Evolutionary conservation across 2,329 filamentous ascomycete genomes (phyloP).

Genomic region (Ophiosphaerella herpotricha): DNA sequence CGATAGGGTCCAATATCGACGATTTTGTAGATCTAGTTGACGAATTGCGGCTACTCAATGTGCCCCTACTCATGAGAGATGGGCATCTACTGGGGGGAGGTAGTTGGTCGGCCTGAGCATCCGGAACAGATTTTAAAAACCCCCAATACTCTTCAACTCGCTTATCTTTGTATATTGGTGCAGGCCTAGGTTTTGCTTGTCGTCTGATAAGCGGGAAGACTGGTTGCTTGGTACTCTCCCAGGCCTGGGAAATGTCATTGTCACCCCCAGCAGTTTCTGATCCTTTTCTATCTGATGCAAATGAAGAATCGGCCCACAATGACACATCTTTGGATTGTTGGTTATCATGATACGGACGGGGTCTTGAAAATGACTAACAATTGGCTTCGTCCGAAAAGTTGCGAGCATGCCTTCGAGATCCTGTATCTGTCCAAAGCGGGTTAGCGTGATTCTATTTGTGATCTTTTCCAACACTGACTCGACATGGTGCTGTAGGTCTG

Average conservation of each 20-base stretch:
- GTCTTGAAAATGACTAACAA: too few species aligned
- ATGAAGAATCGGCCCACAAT: neutral
- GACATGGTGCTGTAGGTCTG: too few species aligned
- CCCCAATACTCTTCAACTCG: slow-evolving; percentile 4
- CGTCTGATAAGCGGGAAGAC: neutral
- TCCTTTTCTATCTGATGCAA: neutral
- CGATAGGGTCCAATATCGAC: slow-evolving; percentile 59
- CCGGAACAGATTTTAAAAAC: slow-evolving; percentile 5
- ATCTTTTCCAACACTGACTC: too few species aligned
- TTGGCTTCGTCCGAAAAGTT: too few species aligned
- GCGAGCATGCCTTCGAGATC: too few species aligned
- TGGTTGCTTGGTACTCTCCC: neutral
- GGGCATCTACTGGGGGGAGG: slow-evolving; percentile 15
- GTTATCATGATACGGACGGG: too few species aligned
- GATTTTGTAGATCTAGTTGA: slow-evolving; percentile 26
- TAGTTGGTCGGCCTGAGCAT: slow-evolving; percentile 3
- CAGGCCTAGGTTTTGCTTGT: neutral
- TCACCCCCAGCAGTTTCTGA: neutral
- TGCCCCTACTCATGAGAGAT: slow-evolving; percentile 22
- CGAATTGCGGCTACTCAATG: slow-evolving; percentile 26
- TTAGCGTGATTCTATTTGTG: too few species aligned
- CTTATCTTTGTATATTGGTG: slow-evolving; percentile 6
- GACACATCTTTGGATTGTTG: neutral
- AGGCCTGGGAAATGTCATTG: too few species aligned
- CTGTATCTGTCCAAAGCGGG: too few species aligned